Conservation (phyloP, 768 basidiomycete species). For the Lactarius indigo region DNA sequence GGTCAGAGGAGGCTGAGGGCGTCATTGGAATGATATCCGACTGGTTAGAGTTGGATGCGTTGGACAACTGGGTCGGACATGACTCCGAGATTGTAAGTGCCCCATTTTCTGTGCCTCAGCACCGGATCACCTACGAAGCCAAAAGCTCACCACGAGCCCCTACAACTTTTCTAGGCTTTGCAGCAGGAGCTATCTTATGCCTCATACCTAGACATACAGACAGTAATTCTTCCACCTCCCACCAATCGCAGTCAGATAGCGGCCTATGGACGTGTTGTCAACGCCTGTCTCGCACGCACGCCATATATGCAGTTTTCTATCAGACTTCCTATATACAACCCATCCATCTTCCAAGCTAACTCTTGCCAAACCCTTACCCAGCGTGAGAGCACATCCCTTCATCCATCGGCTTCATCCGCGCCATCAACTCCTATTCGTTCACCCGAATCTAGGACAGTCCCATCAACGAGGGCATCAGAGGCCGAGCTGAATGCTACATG, state of each 20-base stretch:
- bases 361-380: constrained; percentile 28
- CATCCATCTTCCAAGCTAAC: constrained; percentile 51
- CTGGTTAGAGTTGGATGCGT: constrained; percentile 93
- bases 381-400: constrained; percentile 7
- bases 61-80: constrained; percentile 91
- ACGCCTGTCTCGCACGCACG: constrained; percentile 64
- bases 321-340: constrained; percentile 79
- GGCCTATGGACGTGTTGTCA: constrained; percentile 91
- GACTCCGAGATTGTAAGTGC: constrained; percentile 88
- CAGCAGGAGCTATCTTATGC: constrained; percentile 92
- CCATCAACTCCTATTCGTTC: constrained; percentile 28
- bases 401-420: constrained; percentile 21
- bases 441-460: constrained; percentile 28
- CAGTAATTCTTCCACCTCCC: constrained; percentile 86
- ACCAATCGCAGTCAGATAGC: constrained; percentile 78
- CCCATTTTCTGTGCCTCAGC: constrained; percentile 4
- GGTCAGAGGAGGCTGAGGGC: constrained; percentile 67
- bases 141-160: constrained; percentile 4
- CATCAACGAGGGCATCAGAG: constrained; percentile 42
- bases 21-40: constrained; percentile 80
- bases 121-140: not conserved
- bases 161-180: constrained; percentile 58
- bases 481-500: constrained; percentile 72
- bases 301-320: constrained; percentile 80
- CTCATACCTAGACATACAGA: constrained; percentile 83